phyloP scores from a whole-genome alignment of 148 eudicot species.

The Pouteria glomerata region DNA sequence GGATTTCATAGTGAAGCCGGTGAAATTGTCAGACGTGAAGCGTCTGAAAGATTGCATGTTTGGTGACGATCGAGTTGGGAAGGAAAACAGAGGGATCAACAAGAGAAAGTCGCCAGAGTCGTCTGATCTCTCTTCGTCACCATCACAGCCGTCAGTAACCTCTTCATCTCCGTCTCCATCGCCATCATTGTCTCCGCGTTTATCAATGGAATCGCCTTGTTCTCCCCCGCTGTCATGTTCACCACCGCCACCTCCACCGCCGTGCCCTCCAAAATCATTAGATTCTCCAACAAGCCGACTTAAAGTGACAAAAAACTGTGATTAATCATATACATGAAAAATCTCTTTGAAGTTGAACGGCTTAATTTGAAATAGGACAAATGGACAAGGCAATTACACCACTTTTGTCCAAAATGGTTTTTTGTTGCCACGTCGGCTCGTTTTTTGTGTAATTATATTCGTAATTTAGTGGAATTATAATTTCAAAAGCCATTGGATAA shows the following conservation, averaged over 20 bases:
- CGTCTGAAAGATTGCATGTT: slow-evolving; percentile 63
- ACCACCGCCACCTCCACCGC: slow-evolving; percentile 21
- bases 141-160: slow-evolving; percentile 30
- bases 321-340: background rate
- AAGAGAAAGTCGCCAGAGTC: slow-evolving; percentile 55
- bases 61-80: slow-evolving; percentile 32
- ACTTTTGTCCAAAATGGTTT: no score
- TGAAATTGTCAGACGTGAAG: slow-evolving; percentile 64
- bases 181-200: slow-evolving; percentile 13
- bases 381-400: background rate
- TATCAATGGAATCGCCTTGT: slow-evolving; percentile 22
- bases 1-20: slow-evolving; percentile 77
- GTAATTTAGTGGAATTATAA: no score
- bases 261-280: slow-evolving; percentile 34
- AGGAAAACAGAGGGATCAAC: slow-evolving; percentile 30
- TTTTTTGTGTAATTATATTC: no score
- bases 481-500: no score
- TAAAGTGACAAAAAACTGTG: slow-evolving; percentile 24
- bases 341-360: no score
- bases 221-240: slow-evolving; percentile 21
- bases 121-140: slow-evolving; percentile 31
- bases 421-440: no score
- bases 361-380: background rate
- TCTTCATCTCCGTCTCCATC: slow-evolving; percentile 31
- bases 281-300: slow-evolving; percentile 45